Conservation (phyloP, 2,329 filamentous ascomycete species). For the Aspergillus ochraceoroseus region DNA sequence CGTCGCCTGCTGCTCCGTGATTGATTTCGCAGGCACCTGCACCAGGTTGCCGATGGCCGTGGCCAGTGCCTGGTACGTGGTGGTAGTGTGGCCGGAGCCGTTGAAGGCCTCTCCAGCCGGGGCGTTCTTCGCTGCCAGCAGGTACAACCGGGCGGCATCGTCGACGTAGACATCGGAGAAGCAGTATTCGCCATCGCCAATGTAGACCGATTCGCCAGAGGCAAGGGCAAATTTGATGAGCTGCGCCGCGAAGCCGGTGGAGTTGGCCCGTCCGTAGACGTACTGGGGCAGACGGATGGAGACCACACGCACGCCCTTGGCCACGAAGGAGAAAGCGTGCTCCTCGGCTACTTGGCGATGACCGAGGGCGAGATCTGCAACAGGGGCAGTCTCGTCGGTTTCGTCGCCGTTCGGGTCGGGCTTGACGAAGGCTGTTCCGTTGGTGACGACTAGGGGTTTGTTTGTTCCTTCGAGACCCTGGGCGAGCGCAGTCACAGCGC, state of each 20-base stretch:
- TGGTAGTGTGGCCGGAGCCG: constrained; percentile 35
- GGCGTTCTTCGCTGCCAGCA: constrained; percentile 40
- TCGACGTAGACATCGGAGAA: constrained; percentile 38
- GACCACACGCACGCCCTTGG: constrained; percentile 31
- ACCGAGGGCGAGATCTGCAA: constrained; percentile 16
- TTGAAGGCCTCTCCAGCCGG: constrained; percentile 36
- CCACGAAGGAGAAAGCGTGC: constrained; percentile 17
- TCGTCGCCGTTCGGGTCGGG: constrained; percentile 30
- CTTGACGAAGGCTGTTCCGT: constrained; percentile 33
- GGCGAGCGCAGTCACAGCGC: constrained; percentile 38
- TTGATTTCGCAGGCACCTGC: constrained; percentile 30
- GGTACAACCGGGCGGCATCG: constrained; percentile 39
- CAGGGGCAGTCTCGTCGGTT: constrained; percentile 22
- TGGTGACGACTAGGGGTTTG: constrained; percentile 37
- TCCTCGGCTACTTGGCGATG: constrained; percentile 26
- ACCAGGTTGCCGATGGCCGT: constrained; percentile 34
- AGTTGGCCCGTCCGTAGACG: constrained; percentile 32
- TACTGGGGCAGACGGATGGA: constrained; percentile 41
- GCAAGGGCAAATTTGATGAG: constrained; percentile 24
- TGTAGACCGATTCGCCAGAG: constrained; percentile 32
- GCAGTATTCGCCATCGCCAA: constrained; percentile 36
- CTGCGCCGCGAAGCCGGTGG: constrained; percentile 25
- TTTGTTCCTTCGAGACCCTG: constrained; percentile 30
- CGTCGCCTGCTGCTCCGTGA: constrained; percentile 27
- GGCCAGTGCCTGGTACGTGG: constrained; percentile 22